Conservation (phyloP, 2,329 filamentous ascomycete species). For the Coccinonectria pachysandricola region DNA sequence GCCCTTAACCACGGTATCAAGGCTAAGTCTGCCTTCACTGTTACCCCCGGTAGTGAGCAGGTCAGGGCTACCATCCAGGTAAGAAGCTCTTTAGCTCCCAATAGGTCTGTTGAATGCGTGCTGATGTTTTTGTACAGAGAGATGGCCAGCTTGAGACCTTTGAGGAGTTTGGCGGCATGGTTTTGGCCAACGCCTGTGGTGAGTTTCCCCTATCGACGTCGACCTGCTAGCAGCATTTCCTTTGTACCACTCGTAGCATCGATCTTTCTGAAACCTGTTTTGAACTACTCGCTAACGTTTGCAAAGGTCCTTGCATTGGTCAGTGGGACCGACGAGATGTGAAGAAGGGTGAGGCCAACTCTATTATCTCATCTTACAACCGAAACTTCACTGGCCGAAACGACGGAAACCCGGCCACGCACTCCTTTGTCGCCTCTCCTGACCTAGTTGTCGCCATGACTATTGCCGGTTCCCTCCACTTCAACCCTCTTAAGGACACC, state of each 20-base stretch:
- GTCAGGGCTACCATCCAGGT: constrained; percentile 91
- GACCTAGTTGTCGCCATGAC: constrained; percentile 82
- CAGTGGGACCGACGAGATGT: constrained; percentile 93
- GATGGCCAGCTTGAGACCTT: constrained; percentile 83
- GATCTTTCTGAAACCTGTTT: no score
- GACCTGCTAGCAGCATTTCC: no score
- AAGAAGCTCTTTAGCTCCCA: no score
- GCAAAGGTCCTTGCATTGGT: constrained; percentile 85
- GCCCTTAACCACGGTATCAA: constrained; percentile 81
- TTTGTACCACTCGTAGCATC: no score
- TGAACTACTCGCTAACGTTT: no score
- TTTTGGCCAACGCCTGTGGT: constrained; percentile 89
- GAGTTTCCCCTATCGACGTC: no score
- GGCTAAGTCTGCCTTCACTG: constrained; percentile 85
- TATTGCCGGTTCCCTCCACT: constrained; percentile 74
- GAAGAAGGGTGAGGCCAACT: constrained; percentile 91
- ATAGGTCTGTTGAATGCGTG: no score
- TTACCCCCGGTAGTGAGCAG: constrained; percentile 93
- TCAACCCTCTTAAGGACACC: constrained; percentile 89
- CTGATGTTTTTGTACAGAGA: no score
- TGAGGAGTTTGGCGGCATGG: constrained; percentile 71
- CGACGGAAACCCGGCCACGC: constrained; percentile 88
- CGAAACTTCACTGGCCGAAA: constrained; percentile 99
- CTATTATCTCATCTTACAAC: constrained; percentile 98
- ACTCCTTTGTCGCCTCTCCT: constrained; percentile 86